These are phyloP conservation scores for Suhomyces choctaworum DNA, from an alignment of 1,139 yeast genomes.

Conservation along the genomic window DNA sequence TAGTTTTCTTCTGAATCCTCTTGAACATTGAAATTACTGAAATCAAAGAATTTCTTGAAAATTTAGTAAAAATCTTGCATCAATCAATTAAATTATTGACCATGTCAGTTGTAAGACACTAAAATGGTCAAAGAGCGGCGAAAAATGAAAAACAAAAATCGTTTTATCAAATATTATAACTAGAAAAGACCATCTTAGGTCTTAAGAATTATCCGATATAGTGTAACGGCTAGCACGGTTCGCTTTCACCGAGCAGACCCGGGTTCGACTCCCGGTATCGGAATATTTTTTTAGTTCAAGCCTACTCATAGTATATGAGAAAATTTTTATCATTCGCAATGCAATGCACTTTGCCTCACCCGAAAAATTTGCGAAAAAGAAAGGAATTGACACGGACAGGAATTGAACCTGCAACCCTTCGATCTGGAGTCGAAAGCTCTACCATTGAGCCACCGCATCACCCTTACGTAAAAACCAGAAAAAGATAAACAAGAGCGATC, in stretches of 20 bases:
- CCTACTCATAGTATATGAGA: neutral
- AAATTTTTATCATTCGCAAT: too few species aligned
- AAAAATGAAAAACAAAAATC: too few species aligned
- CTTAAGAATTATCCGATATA: conserved; percentile 55
- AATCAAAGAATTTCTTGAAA: neutral
- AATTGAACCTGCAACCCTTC: conserved; percentile 50
- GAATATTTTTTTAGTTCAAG: conserved; percentile 3
- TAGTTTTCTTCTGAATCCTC: too few species aligned
- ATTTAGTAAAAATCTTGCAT: too few species aligned
- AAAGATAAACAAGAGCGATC: too few species aligned
- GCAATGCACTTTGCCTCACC: too few species aligned
- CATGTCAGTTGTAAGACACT: too few species aligned
- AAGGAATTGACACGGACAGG: conserved; percentile 24
- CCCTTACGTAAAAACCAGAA: conserved; percentile 6
- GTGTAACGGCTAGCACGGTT: conserved; percentile 84
- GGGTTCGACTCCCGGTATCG: conserved; percentile 83
- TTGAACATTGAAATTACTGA: too few species aligned
- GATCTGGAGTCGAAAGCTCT: conserved; percentile 87
- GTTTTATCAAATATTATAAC: neutral
- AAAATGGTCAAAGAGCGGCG: too few species aligned
- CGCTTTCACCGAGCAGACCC: conserved; percentile 83
- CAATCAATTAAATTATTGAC: too few species aligned
- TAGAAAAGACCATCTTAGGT: neutral
- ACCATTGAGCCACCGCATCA: conserved; percentile 87
- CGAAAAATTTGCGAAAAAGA: conserved; percentile 4